Percentiles rank a stretch among this genome's conserved stretches.
Conservation (phyloP, 768 basidiomycete species). For the Sporobolomyces roseus region DNA sequence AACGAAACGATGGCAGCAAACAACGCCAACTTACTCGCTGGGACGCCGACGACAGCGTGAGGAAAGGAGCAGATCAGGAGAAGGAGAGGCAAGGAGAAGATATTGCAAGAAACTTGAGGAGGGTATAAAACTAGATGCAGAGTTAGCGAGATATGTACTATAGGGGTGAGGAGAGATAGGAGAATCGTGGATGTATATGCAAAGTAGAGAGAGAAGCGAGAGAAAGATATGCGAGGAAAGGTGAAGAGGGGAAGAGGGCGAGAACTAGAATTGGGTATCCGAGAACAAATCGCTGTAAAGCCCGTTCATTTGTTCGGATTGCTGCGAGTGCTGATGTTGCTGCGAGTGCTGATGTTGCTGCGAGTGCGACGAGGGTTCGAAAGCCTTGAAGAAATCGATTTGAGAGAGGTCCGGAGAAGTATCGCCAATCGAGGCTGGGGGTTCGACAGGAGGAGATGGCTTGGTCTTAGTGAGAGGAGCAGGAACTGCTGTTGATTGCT, state of each 20-base stretch:
- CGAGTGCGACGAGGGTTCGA: neutral
- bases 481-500: no score
- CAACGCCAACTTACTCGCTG: no score
- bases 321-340: neutral
- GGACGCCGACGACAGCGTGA: no score
- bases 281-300: slow-evolving; percentile 24
- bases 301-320: slow-evolving; percentile 14
- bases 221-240: neutral
- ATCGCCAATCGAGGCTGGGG: neutral
- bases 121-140: no score
- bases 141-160: neutral
- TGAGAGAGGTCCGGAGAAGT: slow-evolving; percentile 4
- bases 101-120: no score
- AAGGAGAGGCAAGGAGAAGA: no score
- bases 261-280: slow-evolving; percentile 1
- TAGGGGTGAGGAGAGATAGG: neutral
- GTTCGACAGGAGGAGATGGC: neutral
- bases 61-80: no score
- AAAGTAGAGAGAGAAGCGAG: neutral
- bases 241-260: neutral
- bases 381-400: slow-evolving; percentile 19
- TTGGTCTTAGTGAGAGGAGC: neutral
- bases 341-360: neutral
- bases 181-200: neutral
- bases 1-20: no score